Base-by-base conservation (phyloP, 345 rosid genomes). In the Angophora floribunda region DNA sequence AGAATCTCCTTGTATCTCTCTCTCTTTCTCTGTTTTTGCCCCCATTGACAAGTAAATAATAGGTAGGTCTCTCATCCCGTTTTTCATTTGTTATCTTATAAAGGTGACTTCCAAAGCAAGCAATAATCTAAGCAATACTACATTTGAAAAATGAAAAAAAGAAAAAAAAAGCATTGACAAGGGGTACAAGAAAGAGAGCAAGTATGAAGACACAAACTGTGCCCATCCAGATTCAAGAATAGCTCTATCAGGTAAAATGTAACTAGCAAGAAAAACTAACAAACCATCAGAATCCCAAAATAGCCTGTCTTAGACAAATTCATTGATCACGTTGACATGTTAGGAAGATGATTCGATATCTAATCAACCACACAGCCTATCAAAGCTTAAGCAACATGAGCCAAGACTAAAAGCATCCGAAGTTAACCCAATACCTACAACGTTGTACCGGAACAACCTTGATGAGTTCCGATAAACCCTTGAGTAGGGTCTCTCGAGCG, bases 381-480 rank as follows among this genome's bases (percentile, higher is more conserved):
- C 86, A 49, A 26, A 75, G 24, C 7, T 6, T 41, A 75, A 41
- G 49, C 30, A 32, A 57, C 57, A 28, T 10, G 19, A 80, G 57
- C 59, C 45, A 45, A 9, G 50, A 44, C 75, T 1, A 30, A 16
- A 50, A 2, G 6, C 85, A 41, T 41, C 26, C 19, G 49, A 75
- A 75, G 24, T 21, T 10, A 75, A 75, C 14, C 26, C 84, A 75
- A 41, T 75, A 95, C 99, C 96, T 93, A 92, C 99, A 97, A 26
- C 95, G 95, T 75, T 93, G 99, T 89, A 95, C 92, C 11, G 94
- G 91, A 85, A 96, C 79, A 65, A 90, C 86, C 85, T 45, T 89
- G 75, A 93, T 53, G 86, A 97, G 96, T 89, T 90, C 87, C 55
- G 93, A 86, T 78, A 97, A 51, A 19, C 95, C 94, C n/a, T 93